Evolutionary conservation across 1,284 basidiomycete species (phyloP), one percentile per base, ranked within the genome.

Genomic region (Porogramme epimiltina): DNA sequence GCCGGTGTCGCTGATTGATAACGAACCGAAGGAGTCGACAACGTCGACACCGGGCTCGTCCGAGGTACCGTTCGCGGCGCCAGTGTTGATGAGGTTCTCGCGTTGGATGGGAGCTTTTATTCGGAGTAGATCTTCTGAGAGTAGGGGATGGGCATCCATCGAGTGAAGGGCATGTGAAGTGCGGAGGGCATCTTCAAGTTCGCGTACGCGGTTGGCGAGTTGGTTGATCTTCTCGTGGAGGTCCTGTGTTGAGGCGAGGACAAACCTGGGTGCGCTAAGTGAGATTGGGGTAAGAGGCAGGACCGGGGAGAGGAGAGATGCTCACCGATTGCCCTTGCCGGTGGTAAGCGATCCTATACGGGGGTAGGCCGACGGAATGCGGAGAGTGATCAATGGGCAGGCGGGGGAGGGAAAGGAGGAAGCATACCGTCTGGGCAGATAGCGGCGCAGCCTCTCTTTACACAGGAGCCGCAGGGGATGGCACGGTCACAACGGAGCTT

Each of bases 191-290:
- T 91, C 87, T 65, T 92, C 89, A n/a, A 92, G 78, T 48, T 89
- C 82, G 48, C 87, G 80, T 19, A 91, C 84, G 42, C 90, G 87
- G 54, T 72, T 81, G 38, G 84, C 81, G 8, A 92, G 79, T 63
- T 89, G 83, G 19, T 81, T 74, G 51, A 92, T 91, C 68, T 91
- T 89, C 68, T 90, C 87, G 64, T 91, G 89, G 0, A 91, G 74
- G 60, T 91, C 89, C 66, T 89, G 85, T 0, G 89, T 91, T 0
- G 87, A 88, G 0, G 89, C 89, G 37, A 91, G 79, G 1, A 90
- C 87, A 62, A 90, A 90, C n/a, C 87, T 87, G 58, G 5, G 61
- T 36, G 56, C 50, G 42, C 58, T 60, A 50, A 43, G 40, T 51
- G 52, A 58, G 49, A 45, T 47, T 44, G 51, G 33, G 45, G 63